A percentile compares a stretch with the other conserved stretches of the same genome.
These are phyloP conservation scores for Sarocladiaceae sp. DNA, from an alignment of 2,329 filamentous ascomycete genomes.

Conservation along the genomic window DNA sequence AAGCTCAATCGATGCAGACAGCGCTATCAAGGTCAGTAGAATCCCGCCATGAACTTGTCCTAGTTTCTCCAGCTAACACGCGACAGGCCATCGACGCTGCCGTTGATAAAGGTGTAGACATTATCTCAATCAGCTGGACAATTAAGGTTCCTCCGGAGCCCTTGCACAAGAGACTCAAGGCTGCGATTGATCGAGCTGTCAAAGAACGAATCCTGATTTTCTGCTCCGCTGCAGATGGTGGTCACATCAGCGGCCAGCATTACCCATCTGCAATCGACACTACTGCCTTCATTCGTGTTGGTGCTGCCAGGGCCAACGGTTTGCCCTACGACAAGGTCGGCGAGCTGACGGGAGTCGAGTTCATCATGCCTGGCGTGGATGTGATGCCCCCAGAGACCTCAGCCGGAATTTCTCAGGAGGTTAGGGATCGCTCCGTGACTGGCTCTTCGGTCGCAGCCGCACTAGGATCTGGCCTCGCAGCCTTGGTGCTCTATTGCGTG, in stretches of 20 bases:
- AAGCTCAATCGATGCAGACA: not conserved
- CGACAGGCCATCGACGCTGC: not conserved
- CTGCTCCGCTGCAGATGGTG: not conserved
- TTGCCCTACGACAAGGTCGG: not conserved
- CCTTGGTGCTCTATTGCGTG: not conserved
- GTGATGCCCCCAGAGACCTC: not conserved
- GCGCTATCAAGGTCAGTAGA: constrained; percentile 3
- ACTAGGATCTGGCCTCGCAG: not conserved
- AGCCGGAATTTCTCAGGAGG: not conserved
- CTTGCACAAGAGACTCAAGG: not conserved
- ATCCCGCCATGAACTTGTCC: not conserved
- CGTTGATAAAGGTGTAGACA: constrained; percentile 1
- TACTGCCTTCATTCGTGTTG: not conserved
- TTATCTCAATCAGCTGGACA: constrained; percentile 6
- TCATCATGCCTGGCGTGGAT: constrained; percentile 7
- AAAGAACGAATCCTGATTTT: not conserved
- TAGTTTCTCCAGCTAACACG: not conserved
- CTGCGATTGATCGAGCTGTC: constrained; percentile 1
- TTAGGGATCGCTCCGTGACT: not conserved
- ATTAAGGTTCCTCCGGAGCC: not conserved
- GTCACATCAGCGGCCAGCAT: not conserved
- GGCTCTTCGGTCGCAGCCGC: constrained; percentile 2
- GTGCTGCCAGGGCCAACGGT: not conserved
- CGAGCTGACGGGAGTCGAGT: not conserved
- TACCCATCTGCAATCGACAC: not conserved